Evolutionary conservation across 768 basidiomycete species (phyloP), one percentile per base, ranked within the genome.

Genomic region (Amanita jacksonii): DNA sequence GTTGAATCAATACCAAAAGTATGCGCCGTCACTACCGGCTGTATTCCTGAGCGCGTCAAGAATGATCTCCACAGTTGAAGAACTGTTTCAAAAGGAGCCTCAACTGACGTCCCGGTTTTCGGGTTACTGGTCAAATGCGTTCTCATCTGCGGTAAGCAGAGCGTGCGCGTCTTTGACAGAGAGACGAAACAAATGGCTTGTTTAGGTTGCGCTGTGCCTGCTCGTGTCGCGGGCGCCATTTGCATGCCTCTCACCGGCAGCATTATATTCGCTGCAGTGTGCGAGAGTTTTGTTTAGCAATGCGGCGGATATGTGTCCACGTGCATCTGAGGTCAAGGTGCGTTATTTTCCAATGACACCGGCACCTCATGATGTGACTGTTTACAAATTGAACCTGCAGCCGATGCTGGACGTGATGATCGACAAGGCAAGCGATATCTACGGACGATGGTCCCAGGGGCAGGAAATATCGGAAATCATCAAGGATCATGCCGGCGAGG

Each of bases 21-120:
- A 77, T 50, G 80, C 81, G 5, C 79, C 80, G 3, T 83, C 81
- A 6, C 78, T 80, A 8, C 73, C 83, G 9, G 81, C 82, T 23
- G 74, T 79, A 9, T 81, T 79, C 62, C 65, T 76, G 15, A 73
- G 78, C 48, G 77, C 79, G 16, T 72, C 72, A 42, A 69, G 73
- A 28, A 76, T 84, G 64, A 76, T 84, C 37, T 75, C 75, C 46
- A 72, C 73, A 9, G 59, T 82, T 15, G 66, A 75, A 43, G 73
- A 71, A 41, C 59, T 81, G 19, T 77, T 76, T 57, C 61, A 64
- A 18, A 68, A 69, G 36, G 75, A 81, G 49, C 80, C 81, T 1
- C 69, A 74, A 50, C 54, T 83, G 35, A 74, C 76, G 35, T 69
- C 76, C 27, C 59, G 75, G 37, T 67, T 76, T 23, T 56, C 72